A percentile compares a stretch with the other conserved stretches of the same genome.
These are phyloP conservation scores for Geosiphon pyriformis DNA, from an alignment of 192 early-diverging fungal species.

Conservation along the genomic window DNA sequence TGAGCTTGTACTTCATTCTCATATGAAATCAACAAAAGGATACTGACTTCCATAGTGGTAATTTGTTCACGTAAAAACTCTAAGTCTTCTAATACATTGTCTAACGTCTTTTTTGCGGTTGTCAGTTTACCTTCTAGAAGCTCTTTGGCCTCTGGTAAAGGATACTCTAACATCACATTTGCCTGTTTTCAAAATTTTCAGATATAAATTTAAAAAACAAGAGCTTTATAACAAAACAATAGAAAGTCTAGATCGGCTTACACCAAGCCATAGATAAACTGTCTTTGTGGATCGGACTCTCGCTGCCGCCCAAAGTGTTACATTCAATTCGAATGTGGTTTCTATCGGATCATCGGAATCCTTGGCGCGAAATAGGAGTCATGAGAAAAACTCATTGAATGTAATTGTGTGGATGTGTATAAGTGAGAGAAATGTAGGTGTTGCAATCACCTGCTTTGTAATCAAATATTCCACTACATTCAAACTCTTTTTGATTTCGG, in stretches of 20 bases:
- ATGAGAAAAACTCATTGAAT: neutral
- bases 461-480: constrained; percentile 79
- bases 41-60: constrained; percentile 98
- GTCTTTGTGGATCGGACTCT: constrained; percentile 67
- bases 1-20: neutral
- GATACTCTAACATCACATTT: constrained; percentile 97
- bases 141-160: constrained; percentile 76
- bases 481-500: constrained; percentile 92
- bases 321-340: constrained; percentile 90
- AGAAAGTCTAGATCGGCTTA: constrained; percentile 32
- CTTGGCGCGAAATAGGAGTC: neutral
- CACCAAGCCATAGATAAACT: constrained; percentile 95
- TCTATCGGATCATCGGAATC: constrained; percentile 59
- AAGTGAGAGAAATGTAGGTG: neutral
- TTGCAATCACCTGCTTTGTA: constrained; percentile 26
- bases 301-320: constrained; percentile 87
- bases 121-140: constrained; percentile 71
- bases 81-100: constrained; percentile 81
- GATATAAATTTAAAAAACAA: neutral
- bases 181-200: too few relatives aligned
- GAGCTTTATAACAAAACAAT: neutral
- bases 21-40: constrained; percentile 32
- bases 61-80: constrained; percentile 94
- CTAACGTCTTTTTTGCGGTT: constrained; percentile 65
- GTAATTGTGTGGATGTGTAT: too few relatives aligned